These are phyloP conservation scores for Verticillium longisporum DNA, from an alignment of 2,329 filamentous ascomycete genomes.

Conservation along the genomic window DNA sequence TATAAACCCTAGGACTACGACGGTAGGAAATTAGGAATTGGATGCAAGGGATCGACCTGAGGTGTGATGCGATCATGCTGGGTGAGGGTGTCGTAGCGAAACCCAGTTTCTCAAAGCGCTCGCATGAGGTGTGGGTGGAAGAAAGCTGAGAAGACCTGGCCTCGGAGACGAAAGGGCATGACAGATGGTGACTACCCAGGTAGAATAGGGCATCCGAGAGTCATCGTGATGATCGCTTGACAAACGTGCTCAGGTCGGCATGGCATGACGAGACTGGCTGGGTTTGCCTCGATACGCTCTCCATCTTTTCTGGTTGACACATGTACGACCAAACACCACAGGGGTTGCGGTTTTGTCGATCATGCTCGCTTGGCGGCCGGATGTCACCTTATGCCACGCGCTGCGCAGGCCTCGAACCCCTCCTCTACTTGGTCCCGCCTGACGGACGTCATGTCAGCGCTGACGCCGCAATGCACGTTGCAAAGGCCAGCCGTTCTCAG, in stretches of 20 bases:
- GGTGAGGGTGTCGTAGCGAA: background rate
- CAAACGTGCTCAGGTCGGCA: background rate
- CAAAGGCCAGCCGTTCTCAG: background rate
- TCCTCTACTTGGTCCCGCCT: background rate
- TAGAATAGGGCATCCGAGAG: background rate
- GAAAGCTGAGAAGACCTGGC: background rate
- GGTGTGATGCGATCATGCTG: background rate
- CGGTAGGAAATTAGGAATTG: background rate
- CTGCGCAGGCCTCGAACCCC: background rate
- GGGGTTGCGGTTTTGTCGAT: background rate
- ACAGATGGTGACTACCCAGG: background rate
- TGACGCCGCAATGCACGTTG: background rate
- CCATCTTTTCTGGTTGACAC: background rate
- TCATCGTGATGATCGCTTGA: background rate
- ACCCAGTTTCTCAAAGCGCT: background rate
- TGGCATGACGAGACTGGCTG: background rate
- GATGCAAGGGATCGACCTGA: background rate
- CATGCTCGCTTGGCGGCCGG: background rate
- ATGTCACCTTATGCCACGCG: background rate
- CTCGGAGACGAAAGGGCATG: background rate
- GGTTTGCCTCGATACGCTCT: background rate
- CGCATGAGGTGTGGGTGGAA: background rate
- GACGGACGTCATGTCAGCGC: background rate
- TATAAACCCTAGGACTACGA: background rate
- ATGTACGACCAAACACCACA: background rate